These are phyloP conservation scores for Porcisia hertigi DNA, from an alignment of 208 protist species.

Conservation along the genomic window DNA sequence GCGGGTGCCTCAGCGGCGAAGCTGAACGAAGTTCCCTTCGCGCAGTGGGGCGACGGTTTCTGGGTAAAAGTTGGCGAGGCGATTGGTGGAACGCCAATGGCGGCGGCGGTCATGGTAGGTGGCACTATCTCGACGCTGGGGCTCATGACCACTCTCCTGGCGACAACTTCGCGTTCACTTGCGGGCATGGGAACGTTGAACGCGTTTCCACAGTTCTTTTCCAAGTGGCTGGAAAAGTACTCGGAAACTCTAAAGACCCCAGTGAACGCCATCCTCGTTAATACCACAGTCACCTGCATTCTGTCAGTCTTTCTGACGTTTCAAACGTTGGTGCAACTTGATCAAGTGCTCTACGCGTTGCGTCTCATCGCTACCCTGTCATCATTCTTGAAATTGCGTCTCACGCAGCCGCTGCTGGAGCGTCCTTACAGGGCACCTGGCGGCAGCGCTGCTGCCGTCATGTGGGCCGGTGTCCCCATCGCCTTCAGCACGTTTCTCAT, in stretches of 20 bases:
- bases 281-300: slow-evolving; percentile 70
- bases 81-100: slow-evolving; percentile 81
- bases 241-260: slow-evolving; percentile 59
- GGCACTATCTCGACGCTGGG: slow-evolving; percentile 83
- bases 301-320: slow-evolving; percentile 78
- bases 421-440: slow-evolving; percentile 79
- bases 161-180: slow-evolving; percentile 84
- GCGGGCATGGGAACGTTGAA: slow-evolving; percentile 89
- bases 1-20: slow-evolving; percentile 68
- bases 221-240: slow-evolving; percentile 66
- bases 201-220: slow-evolving; percentile 74
- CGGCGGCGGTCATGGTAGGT: slow-evolving; percentile 73
- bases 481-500: slow-evolving; percentile 74
- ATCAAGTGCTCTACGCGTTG: slow-evolving; percentile 87
- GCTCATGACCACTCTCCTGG: slow-evolving; percentile 83
- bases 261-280: slow-evolving; percentile 81
- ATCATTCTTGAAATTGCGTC: slow-evolving; percentile 72
- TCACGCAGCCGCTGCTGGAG: slow-evolving; percentile 69
- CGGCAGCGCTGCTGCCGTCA: slow-evolving; percentile 41
- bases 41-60: slow-evolving; percentile 84
- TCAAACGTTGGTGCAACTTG: slow-evolving; percentile 77
- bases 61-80: slow-evolving; percentile 87
- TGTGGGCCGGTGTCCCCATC: slow-evolving; percentile 75
- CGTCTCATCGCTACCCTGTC: slow-evolving; percentile 77
- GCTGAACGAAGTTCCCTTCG: slow-evolving; percentile 58